Conservation (phyloP, 305 asterid genomes). For the Plantago lanceolata region DNA sequence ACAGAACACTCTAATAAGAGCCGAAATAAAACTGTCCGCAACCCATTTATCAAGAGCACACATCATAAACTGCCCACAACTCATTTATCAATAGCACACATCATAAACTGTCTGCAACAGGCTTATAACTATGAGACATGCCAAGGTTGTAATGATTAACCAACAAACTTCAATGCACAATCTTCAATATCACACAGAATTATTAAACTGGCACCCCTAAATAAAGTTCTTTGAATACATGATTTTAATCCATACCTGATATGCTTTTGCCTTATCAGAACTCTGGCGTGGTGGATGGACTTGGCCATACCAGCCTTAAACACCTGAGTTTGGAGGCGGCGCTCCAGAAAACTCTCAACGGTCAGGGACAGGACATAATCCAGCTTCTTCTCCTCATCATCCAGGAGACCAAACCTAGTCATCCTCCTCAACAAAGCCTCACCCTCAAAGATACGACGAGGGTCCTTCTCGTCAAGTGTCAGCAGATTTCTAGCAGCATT, state of each 20-base stretch:
- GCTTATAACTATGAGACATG: too few relatives aligned
- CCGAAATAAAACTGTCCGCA: too few relatives aligned
- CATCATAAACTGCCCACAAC: too few relatives aligned
- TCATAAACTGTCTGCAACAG: too few relatives aligned
- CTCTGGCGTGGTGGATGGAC: slow-evolving; percentile 32
- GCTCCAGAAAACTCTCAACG: slow-evolving; percentile 30
- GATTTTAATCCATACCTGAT: slow-evolving; percentile 22
- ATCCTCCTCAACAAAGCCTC: slow-evolving; percentile 31
- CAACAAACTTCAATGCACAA: too few relatives aligned
- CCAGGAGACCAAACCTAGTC: slow-evolving; percentile 28
- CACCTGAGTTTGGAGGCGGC: slow-evolving; percentile 29
- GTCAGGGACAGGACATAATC: slow-evolving; percentile 31
- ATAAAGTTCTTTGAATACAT: too few relatives aligned
- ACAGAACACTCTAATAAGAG: too few relatives aligned
- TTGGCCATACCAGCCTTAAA: slow-evolving; percentile 34
- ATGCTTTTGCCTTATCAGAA: slow-evolving; percentile 31
- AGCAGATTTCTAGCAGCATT: slow-evolving; percentile 28
- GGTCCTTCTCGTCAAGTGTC: slow-evolving; percentile 32
- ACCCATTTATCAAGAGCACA: too few relatives aligned
- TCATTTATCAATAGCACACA: too few relatives aligned
- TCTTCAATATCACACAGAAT: too few relatives aligned
- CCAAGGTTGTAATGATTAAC: too few relatives aligned
- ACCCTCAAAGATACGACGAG: slow-evolving; percentile 35
- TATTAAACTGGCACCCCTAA: too few relatives aligned
- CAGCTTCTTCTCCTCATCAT: slow-evolving; percentile 29